Percentiles rank a stretch among this genome's conserved stretches.
phyloP scores from a whole-genome alignment of 208 protist genomes.

The Leishmania braziliensis region DNA sequence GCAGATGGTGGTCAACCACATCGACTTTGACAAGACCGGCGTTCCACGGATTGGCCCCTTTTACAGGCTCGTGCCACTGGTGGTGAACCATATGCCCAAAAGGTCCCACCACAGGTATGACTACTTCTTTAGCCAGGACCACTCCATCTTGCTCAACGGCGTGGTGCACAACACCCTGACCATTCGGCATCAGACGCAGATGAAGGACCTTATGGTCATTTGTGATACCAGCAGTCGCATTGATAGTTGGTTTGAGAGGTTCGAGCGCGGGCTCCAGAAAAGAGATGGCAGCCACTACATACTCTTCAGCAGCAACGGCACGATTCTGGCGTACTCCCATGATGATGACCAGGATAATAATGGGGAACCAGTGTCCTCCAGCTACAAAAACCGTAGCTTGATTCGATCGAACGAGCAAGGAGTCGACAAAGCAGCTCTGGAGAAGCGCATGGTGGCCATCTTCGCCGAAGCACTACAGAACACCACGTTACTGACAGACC shows the following conservation, averaged over 20 bases:
- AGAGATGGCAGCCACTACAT: conserved; percentile 42
- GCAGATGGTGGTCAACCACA: conserved; percentile 1
- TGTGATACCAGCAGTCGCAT: conserved; percentile 37
- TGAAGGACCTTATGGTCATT: conserved; percentile 17
- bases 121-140: conserved; percentile 24
- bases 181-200: conserved; percentile 23
- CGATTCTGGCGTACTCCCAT: conserved; percentile 39
- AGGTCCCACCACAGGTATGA: conserved; percentile 9
- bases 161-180: conserved; percentile 16
- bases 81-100: conserved; percentile 5
- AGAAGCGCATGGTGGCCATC: conserved; percentile 31
- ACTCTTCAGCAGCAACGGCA: conserved; percentile 37
- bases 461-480: conserved; percentile 16
- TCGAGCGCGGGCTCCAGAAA: conserved; percentile 43
- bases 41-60: not conserved
- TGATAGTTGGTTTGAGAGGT: conserved; percentile 43
- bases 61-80: not conserved
- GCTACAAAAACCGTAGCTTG: not conserved
- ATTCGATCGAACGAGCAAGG: not conserved
- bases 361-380: not conserved
- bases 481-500: conserved; percentile 1
- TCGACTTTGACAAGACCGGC: conserved; percentile 2
- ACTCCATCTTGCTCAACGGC: not conserved
- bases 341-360: not conserved
- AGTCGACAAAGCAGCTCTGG: not conserved